These are phyloP conservation scores for Fusarium nurragi DNA, from an alignment of 2,329 filamentous ascomycete genomes.

Conservation along the genomic window DNA sequence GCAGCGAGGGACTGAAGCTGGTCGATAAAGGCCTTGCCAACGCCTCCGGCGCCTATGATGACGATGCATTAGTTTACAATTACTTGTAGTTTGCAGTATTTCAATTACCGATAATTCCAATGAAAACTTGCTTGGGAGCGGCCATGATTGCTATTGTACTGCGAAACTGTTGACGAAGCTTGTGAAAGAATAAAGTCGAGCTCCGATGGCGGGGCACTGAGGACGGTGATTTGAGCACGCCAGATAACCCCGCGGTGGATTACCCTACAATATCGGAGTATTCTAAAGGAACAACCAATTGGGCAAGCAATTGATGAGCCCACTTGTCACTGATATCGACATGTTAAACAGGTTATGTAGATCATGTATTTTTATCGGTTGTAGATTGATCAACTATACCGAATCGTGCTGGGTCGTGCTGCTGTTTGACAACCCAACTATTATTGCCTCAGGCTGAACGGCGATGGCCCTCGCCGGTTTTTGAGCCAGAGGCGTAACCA, in stretches of 20 bases:
- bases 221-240: constrained; percentile 33
- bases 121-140: constrained; percentile 58
- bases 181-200: constrained; percentile 43
- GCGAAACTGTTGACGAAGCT: constrained; percentile 26
- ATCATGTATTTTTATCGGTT: background rate
- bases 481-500: background rate
- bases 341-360: background rate
- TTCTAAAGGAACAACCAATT: constrained; percentile 26
- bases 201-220: constrained; percentile 51
- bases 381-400: background rate
- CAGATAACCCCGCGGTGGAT: constrained; percentile 42
- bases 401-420: background rate
- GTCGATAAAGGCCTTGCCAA: constrained; percentile 88
- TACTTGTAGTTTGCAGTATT: background rate
- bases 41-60: constrained; percentile 82
- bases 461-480: background rate
- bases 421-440: background rate
- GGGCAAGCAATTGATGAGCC: constrained; percentile 15
- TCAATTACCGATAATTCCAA: constrained; percentile 62
- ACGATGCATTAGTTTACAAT: constrained; percentile 23
- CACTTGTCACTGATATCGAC: constrained; percentile 3
- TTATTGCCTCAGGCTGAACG: constrained; percentile 43
- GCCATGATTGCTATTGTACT: constrained; percentile 51
- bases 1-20: constrained; percentile 77
- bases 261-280: constrained; percentile 37